Evolutionary conservation across 352 stramenopile genomes (phyloP).

Genomic region (Globisporangium perplexum): DNA sequence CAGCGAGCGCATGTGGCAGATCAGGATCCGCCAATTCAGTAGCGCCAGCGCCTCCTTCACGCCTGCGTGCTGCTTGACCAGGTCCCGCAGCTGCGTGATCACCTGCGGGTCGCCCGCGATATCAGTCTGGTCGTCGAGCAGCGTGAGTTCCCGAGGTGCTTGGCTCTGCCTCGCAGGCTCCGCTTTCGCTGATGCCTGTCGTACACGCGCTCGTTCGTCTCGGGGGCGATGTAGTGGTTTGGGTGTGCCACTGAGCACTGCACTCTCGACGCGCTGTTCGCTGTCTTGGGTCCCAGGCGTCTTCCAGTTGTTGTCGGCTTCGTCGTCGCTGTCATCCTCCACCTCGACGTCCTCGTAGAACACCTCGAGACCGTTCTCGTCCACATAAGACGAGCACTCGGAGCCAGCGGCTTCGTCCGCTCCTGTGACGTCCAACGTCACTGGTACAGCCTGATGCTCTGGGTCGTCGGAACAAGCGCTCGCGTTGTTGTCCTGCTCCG

Average conservation of each 20-base stretch:
- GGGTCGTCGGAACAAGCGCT: background rate
- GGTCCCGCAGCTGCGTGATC: constrained; percentile 36
- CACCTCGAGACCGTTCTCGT: constrained; percentile 19
- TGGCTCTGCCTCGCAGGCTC: background rate
- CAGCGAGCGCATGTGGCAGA: constrained; percentile 25
- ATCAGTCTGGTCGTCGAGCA: constrained; percentile 4
- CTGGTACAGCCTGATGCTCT: background rate
- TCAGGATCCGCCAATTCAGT: constrained; percentile 39
- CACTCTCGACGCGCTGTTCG: background rate
- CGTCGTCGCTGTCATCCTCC: constrained; percentile 13
- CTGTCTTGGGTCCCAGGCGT: background rate
- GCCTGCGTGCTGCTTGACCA: constrained; percentile 31
- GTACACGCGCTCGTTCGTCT: background rate
- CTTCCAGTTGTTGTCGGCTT: background rate
- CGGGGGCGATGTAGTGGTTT: background rate
- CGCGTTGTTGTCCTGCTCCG: background rate
- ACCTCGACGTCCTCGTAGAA: constrained; percentile 23
- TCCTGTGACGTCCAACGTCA: background rate
- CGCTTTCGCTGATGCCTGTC: background rate
- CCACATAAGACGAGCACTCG: constrained; percentile 15
- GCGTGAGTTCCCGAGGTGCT: background rate
- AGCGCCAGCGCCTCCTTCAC: constrained; percentile 20
- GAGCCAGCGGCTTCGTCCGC: background rate
- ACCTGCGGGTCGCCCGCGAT: constrained; percentile 36
- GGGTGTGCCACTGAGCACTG: background rate